Evolutionary conservation across 2,329 filamentous ascomycete species (phyloP).

Genomic region (Alternaria metachromatica): DNA sequence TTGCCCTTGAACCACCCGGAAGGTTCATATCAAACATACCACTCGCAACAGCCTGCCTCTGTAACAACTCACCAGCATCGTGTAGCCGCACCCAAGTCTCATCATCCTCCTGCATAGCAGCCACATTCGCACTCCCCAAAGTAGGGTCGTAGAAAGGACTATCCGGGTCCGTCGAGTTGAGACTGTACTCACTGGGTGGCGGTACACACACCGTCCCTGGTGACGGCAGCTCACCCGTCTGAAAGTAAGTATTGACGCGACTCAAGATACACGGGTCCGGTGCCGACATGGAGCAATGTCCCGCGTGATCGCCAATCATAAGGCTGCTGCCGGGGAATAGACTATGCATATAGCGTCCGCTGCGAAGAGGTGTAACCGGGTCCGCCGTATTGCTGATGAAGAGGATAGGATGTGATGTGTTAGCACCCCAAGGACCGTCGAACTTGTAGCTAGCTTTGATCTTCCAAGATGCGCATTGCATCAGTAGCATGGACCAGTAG

Average conservation of each 20-base stretch:
- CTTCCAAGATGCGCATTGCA: conserved; percentile 50
- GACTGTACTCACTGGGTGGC: conserved; percentile 39
- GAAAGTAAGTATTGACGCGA: conserved; percentile 49
- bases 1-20: conserved; percentile 3
- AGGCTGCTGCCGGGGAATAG: conserved; percentile 54
- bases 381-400: conserved; percentile 65
- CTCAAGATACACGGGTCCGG: conserved; percentile 46
- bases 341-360: conserved; percentile 50
- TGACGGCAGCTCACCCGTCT: conserved; percentile 53
- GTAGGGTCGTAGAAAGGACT: conserved; percentile 32
- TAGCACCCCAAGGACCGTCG: conserved; percentile 34
- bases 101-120: neutral
- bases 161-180: conserved; percentile 51
- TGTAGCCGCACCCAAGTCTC: neutral
- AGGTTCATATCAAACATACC: conserved; percentile 7
- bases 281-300: conserved; percentile 55
- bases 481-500: conserved; percentile 47
- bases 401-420: conserved; percentile 62
- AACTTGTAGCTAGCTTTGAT: conserved; percentile 47
- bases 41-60: conserved; percentile 5
- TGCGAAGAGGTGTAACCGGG: conserved; percentile 64
- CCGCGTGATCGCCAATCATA: conserved; percentile 52
- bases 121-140: neutral
- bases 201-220: conserved; percentile 53
- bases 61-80: conserved; percentile 2